phyloP scores from a whole-genome alignment of 257 asterid species.

The Linaria vulgaris region DNA sequence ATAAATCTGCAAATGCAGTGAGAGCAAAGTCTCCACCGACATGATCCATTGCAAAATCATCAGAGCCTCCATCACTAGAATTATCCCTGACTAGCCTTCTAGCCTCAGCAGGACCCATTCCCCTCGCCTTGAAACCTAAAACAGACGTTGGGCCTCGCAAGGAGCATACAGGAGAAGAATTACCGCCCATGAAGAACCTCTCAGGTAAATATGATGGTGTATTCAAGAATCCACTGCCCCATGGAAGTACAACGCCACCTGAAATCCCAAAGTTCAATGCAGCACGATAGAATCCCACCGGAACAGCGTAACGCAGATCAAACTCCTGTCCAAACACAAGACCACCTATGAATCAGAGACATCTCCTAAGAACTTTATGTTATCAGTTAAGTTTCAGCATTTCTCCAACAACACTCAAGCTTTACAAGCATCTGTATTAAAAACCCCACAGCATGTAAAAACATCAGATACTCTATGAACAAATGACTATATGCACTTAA shows the following conservation, averaged over 20 bases:
- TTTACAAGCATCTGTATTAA: conserved; percentile 5
- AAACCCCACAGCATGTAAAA: conserved; percentile 17
- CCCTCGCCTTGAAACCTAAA: conserved; percentile 88
- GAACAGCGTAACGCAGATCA: conserved; percentile 84
- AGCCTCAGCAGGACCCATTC: conserved; percentile 88
- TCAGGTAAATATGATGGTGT: conserved; percentile 67
- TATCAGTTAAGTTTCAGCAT: conserved; percentile 6
- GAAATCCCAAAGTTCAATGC: conserved; percentile 84
- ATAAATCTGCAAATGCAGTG: conserved; percentile 84
- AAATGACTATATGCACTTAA: conserved; percentile 8
- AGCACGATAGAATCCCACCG: conserved; percentile 74
- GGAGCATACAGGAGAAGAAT: conserved; percentile 76
- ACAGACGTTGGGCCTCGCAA: conserved; percentile 84
- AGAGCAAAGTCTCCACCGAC: conserved; percentile 96
- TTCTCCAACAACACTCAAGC: conserved; percentile 18
- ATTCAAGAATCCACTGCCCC: conserved; percentile 71
- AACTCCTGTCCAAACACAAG: conserved; percentile 58
- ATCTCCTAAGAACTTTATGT: not conserved
- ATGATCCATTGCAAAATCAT: conserved; percentile 57
- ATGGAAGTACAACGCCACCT: conserved; percentile 73
- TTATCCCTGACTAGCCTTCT: conserved; percentile 55
- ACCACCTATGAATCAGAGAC: conserved; percentile 21
- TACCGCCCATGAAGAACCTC: conserved; percentile 92
- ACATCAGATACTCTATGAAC: not conserved
- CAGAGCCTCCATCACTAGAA: conserved; percentile 38